Base-by-base conservation (phyloP, 805 yeast genomes). In the Candida suzukii region DNA sequence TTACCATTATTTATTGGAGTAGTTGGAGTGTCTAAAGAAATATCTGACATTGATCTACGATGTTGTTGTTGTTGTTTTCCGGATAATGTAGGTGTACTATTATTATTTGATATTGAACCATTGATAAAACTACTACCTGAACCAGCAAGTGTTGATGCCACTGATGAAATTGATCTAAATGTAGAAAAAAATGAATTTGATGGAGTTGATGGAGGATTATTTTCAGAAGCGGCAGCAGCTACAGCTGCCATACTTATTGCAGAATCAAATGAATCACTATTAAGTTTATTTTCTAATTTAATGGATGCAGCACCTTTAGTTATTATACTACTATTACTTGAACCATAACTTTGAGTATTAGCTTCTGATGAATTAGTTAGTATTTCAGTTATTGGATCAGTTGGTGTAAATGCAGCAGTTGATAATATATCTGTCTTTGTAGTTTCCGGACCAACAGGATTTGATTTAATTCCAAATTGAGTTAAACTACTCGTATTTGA, bases 391-490 rank as follows among this genome's bases (percentile, higher is more conserved):
- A 19, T 19, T 10, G 25, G 7, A 18, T 36, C 38, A 4, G 33
- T 13, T 18, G 32, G 34, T 2, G 45, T 40, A 35, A 48, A 43
- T 12, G 35, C 42, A 38, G 35, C 42, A 38, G 54, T 46, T 3
- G 73, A 65, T 35, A 59, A 70, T 17, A 74, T 79, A 48, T 75
- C 78, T 26, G 71, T 66, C 38, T 53, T 66, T 0, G 80, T 75
- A 0, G 78, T 75, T 36, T 62, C 67, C 0, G 80, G 80, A 45
- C 67, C 60, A 1, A 78, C 78, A 0, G 80, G 80, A 1, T 66
- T 53, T 3, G 76, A 61, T 46, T 71, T 47, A 30, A 51, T 31
- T 14, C 42, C 46, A 31, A 57, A 41, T 7, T 59, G 52, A 14
- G 46, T 41, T n/a, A 43, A 24, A 5, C 53, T 46, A 8, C n/a